phyloP scores from a whole-genome alignment of 2,329 filamentous ascomycete genomes.

The Zasmidium angulare region DNA sequence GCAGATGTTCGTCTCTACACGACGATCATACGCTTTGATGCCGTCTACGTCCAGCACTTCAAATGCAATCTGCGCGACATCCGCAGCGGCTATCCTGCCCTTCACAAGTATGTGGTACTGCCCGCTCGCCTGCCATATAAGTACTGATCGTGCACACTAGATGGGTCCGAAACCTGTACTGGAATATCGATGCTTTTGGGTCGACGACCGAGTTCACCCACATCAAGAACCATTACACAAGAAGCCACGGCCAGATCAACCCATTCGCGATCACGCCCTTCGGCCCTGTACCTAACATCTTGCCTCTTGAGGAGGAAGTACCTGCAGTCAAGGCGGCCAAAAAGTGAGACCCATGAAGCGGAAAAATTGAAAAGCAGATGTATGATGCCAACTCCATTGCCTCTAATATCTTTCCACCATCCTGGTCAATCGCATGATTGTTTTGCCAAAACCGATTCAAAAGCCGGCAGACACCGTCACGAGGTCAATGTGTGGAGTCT shows the following conservation, averaged over 20 bases:
- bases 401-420: no score
- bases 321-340: conserved; percentile 42
- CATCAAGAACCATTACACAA: conserved; percentile 80
- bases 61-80: conserved; percentile 85
- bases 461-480: not conserved
- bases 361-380: no score
- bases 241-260: conserved; percentile 66
- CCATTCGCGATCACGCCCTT: conserved; percentile 73
- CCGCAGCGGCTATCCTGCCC: conserved; percentile 73
- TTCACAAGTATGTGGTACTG: conserved; percentile 57
- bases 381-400: no score
- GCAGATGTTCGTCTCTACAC: conserved; percentile 54
- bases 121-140: not conserved
- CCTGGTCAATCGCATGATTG: no score
- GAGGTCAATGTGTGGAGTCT: not conserved
- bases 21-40: conserved; percentile 63
- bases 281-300: conserved; percentile 78
- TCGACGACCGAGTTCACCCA: conserved; percentile 90
- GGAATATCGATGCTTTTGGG: conserved; percentile 74
- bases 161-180: conserved; percentile 84
- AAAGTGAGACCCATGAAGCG: conserved; percentile 3
- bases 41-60: conserved; percentile 60
- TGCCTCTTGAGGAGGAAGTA: conserved; percentile 78
- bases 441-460: no score
- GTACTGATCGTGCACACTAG: conserved; percentile 10